Evolutionary conservation across 805 yeast species (phyloP), one percentile per base, ranked within the genome.

Genomic region (Myxozyma monticola): DNA sequence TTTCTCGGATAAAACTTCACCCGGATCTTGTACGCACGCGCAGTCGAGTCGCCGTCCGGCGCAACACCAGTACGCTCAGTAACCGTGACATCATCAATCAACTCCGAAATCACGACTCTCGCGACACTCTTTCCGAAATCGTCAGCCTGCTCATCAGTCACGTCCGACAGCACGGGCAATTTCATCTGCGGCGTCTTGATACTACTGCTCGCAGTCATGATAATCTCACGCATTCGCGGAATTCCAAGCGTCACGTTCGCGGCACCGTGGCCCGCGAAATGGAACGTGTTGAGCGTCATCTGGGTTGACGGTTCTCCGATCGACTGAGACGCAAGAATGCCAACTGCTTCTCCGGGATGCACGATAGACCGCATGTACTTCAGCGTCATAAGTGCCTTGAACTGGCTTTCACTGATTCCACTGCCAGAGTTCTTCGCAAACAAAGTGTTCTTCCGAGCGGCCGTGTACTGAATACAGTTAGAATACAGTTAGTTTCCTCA

Each of bases 241-340:
- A 93, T 93, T 85, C 99, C 99, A 64, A 93, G 78, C 0, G 99
- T 93, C 59, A 93, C 99, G 72, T 93, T 93, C 39, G 99, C 99
- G 51, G 99, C 99, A 81, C 99, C 99, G 74, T 95, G 99, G 69
- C 99, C 99, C 63, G 99, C 99, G 66, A 93, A 93, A 76, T 93
- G 96, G 88, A 88, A 88, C 40, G 96, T 88, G 70, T 88, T 88
- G 65, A 88, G 79, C 15, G 99, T 93, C 99, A 93, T 93, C 75
- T 93, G 99, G 2, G 99, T 93, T 3, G 97, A 88, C 44, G 99
- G 99, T 72, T 93, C 99, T 72, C 99, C 99, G 68, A 93, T 84
- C 47, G 97, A 89, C 73, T 93, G 98, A 20, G 97, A 85, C 6
- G 99, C 99, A 72, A 95, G 84, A 65, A 93, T 90, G 72, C 99